Evolutionary conservation across 2,329 filamentous ascomycete genomes (phyloP).

Genomic region (Aspergillus fumigatiaffinis): DNA sequence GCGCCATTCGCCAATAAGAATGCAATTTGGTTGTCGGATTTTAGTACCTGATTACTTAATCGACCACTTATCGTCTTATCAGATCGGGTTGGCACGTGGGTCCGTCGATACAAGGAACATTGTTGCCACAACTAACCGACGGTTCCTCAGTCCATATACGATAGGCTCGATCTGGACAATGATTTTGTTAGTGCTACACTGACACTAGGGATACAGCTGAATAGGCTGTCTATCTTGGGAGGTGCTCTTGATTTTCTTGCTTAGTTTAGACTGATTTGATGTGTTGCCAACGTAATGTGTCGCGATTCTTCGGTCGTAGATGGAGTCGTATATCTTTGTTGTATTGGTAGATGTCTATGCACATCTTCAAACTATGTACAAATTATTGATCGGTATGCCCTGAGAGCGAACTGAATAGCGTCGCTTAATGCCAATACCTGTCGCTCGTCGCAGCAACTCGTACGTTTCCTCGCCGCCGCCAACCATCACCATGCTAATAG

Average conservation of each 20-base stretch:
- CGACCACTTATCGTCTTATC: neutral
- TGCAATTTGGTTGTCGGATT: neutral
- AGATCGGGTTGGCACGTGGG: too few relatives aligned
- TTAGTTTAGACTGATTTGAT: too few relatives aligned
- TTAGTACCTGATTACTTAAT: neutral
- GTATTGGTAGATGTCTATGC: slow-evolving; percentile 1
- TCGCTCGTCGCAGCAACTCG: slow-evolving; percentile 58
- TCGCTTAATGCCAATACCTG: slow-evolving; percentile 69
- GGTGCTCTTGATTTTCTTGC: too few relatives aligned
- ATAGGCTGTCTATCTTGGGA: too few relatives aligned
- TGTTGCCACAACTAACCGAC: too few relatives aligned
- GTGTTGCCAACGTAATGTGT: too few relatives aligned
- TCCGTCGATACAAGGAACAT: too few relatives aligned
- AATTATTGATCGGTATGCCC: slow-evolving; percentile 72
- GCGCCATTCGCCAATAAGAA: neutral
- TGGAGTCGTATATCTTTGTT: neutral
- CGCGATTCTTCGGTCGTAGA: neutral
- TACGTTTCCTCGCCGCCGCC: slow-evolving; percentile 66
- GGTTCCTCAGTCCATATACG: too few relatives aligned
- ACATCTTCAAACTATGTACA: slow-evolving; percentile 58
- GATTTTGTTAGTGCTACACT: too few relatives aligned
- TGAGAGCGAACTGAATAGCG: slow-evolving; percentile 78
- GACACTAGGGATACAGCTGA: too few relatives aligned
- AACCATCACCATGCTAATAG: slow-evolving; percentile 80
- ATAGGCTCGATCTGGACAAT: too few relatives aligned